These are phyloP conservation scores for Phialocephala subalpina DNA, from an alignment of 2,329 filamentous ascomycete species.

Conservation along the genomic window DNA sequence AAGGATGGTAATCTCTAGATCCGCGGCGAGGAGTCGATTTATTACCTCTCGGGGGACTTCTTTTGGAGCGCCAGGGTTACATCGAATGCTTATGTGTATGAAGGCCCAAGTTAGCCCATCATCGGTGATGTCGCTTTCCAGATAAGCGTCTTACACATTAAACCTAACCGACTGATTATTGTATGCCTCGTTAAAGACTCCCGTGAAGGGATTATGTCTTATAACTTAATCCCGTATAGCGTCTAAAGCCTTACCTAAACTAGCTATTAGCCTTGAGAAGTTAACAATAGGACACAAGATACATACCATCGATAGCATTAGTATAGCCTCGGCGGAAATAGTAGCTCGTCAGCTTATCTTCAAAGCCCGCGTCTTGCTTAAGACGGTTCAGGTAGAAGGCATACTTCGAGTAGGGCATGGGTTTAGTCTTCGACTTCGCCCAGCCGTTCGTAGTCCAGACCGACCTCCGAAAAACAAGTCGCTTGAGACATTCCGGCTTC, in stretches of 20 bases:
- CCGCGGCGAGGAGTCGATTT: conserved; percentile 18
- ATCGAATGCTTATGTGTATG: conserved; percentile 36
- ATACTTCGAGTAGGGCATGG: conserved; percentile 33
- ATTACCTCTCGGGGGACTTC: conserved; percentile 30
- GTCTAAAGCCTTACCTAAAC: conserved; percentile 29
- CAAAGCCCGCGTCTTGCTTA: conserved; percentile 29
- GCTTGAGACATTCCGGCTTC: conserved; percentile 34
- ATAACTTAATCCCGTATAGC: conserved; percentile 34
- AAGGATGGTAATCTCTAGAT: conserved; percentile 36
- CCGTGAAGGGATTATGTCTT: conserved; percentile 31
- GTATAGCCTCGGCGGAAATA: conserved; percentile 34
- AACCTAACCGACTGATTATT: conserved; percentile 33
- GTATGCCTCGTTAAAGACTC: conserved; percentile 32
- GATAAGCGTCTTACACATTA: conserved; percentile 34
- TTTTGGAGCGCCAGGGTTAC: conserved; percentile 33
- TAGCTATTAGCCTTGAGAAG: conserved; percentile 20
- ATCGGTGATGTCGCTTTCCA: conserved; percentile 33
- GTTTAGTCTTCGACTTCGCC: conserved; percentile 34
- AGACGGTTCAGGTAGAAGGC: conserved; percentile 33
- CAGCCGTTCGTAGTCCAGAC: conserved; percentile 20
- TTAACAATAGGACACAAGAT: conserved; percentile 20
- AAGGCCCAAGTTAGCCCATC: conserved; percentile 35
- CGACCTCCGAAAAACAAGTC: conserved; percentile 32
- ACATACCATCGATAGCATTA: conserved; percentile 36
- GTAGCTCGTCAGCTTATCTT: conserved; percentile 37